Base-by-base conservation (phyloP, 192 early-diverging fungal genomes). In the Chytriomyces confervae region DNA sequence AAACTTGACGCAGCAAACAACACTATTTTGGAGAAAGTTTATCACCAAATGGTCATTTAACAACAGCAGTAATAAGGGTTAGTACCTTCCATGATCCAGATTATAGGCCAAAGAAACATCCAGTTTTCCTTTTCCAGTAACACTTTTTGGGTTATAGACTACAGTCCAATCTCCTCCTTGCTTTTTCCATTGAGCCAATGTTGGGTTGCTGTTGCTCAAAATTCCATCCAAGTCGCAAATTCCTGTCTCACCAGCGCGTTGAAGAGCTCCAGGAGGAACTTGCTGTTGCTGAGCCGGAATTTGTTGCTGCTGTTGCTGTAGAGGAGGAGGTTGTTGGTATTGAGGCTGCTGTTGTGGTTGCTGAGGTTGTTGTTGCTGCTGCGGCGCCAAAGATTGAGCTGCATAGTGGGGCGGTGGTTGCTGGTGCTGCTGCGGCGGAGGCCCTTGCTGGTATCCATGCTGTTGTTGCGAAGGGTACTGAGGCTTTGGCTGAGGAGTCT, bases 1-100 rank as follows among this genome's bases (percentile, higher is more conserved):
- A 77, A 99, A 99, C 69, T 94, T 94, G 60, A 98, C 95, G 80
- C 95, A 99, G 84, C 97, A 99, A 8, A 99, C 97, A 18, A 99
- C 97, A 79, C 94, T 95, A 70, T 66, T 79, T 36, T 36, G 36
- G 3, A 36, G 36, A 3, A 36, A 36, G 36, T 36, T 36, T 27
- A 27, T 27, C 36, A 36, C 36, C 36, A 36, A 36, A 36, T 36
- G 0, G 36, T 36, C 36, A 36, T 36, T 2, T 1, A 4, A 36
- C 4, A 1, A 2, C 36, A 36, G 36, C 36, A 36, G 36, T 36
- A 36, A 36, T 36, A 36, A 62, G 61, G n/a, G 36, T 23, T 24
- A 69, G 2, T 46, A 86, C 87, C 87, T 88, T 62, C 80, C 76
- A 80, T 94, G 92, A 60, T 89, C 86, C 65, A 92, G 80, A 10